A percentile compares a stretch with the other conserved stretches of the same genome.
These are phyloP conservation scores for Brasenia schreberi DNA, from an alignment of 164 flowering plant species.

Conservation along the genomic window DNA sequence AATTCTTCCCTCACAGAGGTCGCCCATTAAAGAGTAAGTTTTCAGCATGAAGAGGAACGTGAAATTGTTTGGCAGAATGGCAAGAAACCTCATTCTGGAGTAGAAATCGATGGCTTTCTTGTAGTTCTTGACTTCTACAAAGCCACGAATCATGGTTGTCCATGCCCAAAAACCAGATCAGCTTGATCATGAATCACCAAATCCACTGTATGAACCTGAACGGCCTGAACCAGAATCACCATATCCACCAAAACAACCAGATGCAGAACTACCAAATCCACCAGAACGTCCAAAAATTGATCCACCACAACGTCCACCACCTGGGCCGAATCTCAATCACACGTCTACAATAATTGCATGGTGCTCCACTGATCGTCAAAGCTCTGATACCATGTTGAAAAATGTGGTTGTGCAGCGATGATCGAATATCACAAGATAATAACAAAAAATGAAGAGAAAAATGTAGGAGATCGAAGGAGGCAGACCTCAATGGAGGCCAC, in stretches of 20 bases:
- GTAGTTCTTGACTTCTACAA: slow-evolving; percentile 2
- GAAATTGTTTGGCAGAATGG: slow-evolving; percentile 11
- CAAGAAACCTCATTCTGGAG: slow-evolving; percentile 3
- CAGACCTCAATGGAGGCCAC: too few species aligned
- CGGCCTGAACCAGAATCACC: slow-evolving; percentile 10
- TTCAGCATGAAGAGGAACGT: slow-evolving; percentile 13
- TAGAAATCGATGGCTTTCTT: slow-evolving; percentile 9
- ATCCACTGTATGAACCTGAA: slow-evolving; percentile 15
- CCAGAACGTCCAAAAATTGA: slow-evolving; percentile 8
- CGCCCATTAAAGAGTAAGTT: slow-evolving; percentile 9
- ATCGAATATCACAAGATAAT: too few species aligned
- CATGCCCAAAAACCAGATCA: too few species aligned
- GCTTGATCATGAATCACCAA: too few species aligned
- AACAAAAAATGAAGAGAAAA: too few species aligned
- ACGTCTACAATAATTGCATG: too few species aligned
- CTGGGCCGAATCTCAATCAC: too few species aligned
- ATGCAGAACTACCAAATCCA: slow-evolving; percentile 3
- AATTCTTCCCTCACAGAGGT: slow-evolving; percentile 6
- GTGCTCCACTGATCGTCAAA: too few species aligned
- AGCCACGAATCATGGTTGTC: slow-evolving; percentile 18
- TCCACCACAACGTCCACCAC: slow-evolving; percentile 4
- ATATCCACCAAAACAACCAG: slow-evolving; percentile 4
- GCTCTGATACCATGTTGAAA: too few species aligned
- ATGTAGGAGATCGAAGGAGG: too few species aligned
- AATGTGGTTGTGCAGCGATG: too few species aligned